Conservation (phyloP, 2,329 filamentous ascomycete genomes). For the Fusarium irregulare region DNA sequence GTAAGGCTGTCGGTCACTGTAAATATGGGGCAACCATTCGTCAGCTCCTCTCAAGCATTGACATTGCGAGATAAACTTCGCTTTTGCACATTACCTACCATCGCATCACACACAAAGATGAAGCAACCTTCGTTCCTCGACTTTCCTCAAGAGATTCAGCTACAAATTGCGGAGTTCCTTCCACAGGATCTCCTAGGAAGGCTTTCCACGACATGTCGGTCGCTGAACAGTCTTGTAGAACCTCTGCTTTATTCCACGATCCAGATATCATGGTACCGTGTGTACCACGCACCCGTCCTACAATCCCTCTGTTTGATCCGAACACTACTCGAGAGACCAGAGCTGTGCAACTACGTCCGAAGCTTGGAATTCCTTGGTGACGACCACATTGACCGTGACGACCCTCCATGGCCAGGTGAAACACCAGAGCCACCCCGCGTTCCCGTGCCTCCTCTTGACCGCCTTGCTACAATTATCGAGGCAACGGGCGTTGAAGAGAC, state of each 20-base stretch:
- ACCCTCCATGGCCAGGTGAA: background rate
- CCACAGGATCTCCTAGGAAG: rapidly evolving
- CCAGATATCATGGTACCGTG: background rate
- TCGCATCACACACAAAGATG: background rate
- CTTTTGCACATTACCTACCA: background rate
- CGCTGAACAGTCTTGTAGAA: background rate
- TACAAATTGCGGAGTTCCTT: rapidly evolving
- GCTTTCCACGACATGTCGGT: background rate
- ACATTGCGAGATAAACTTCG: background rate
- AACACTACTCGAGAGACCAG: background rate
- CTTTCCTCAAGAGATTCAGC: background rate
- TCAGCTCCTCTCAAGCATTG: background rate
- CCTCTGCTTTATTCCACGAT: background rate
- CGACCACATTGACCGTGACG: background rate
- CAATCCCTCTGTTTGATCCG: background rate
- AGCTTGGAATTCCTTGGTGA: background rate
- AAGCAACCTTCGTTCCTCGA: background rate
- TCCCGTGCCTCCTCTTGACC: background rate
- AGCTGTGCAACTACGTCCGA: background rate
- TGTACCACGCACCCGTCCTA: background rate
- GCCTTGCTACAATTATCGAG: background rate
- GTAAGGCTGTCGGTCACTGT: background rate
- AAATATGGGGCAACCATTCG: background rate
- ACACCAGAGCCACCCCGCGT: background rate
- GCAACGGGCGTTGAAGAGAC: background rate